Percentiles rank a stretch among this genome's conserved stretches.
These are phyloP conservation scores for Kappamyces sp. DNA, from an alignment of 192 early-diverging fungal species.

Conservation along the genomic window DNA sequence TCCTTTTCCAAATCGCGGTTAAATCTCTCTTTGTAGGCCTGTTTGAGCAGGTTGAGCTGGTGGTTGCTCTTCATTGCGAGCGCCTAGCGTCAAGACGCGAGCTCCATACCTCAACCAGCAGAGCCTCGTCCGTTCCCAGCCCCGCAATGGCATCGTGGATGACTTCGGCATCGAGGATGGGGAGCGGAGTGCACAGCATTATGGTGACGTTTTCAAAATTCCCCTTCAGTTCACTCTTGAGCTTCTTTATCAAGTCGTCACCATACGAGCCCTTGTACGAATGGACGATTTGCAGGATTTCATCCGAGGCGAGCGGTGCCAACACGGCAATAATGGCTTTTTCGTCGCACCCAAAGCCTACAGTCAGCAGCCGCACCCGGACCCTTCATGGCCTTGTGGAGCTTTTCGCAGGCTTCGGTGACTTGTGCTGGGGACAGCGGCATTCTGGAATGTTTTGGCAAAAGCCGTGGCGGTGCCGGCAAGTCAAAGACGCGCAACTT, in stretches of 20 bases:
- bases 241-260: not conserved
- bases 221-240: not conserved
- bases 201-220: not conserved
- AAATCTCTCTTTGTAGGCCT: conserved; percentile 27
- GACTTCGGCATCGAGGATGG: not conserved
- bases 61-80: conserved; percentile 42
- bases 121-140: conserved; percentile 39
- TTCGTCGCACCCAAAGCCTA: conserved; percentile 1
- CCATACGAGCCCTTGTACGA: not conserved
- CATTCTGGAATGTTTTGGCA: too few relatives aligned
- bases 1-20: conserved; percentile 21
- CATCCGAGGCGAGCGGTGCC: not conserved
- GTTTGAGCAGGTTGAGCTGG: conserved; percentile 34
- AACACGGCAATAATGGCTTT: not conserved
- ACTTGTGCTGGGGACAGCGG: not conserved
- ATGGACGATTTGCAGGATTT: not conserved
- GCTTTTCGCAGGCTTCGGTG: not conserved
- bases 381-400: not conserved
- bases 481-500: too few relatives aligned
- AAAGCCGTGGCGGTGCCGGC: too few relatives aligned
- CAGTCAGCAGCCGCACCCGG: too few relatives aligned
- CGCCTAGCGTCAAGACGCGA: not conserved
- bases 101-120: conserved; percentile 25
- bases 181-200: not conserved
- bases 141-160: conserved; percentile 11